A percentile compares a stretch with the other conserved stretches of the same genome.
Conservation (phyloP, 2,329 filamentous ascomycete genomes). For the Colletotrichum tofieldiae region DNA sequence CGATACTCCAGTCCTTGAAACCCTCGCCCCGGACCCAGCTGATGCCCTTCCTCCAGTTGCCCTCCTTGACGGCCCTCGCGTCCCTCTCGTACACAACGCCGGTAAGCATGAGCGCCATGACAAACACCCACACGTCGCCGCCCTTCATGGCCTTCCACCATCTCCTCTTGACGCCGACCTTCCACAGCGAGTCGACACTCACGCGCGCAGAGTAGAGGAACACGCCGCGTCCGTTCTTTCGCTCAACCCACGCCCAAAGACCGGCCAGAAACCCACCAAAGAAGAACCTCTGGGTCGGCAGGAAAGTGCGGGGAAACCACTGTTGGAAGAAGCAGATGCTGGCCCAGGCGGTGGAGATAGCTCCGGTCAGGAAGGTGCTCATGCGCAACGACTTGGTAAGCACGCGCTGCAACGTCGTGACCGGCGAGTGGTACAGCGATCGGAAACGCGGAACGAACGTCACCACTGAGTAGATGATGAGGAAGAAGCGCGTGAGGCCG, state of each 20-base stretch:
- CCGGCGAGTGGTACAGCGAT: conserved; percentile 77
- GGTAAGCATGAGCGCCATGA: conserved; percentile 82
- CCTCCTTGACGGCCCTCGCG: conserved; percentile 77
- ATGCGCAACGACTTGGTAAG: conserved; percentile 80
- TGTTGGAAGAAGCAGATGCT: conserved; percentile 91
- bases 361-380: conserved; percentile 83
- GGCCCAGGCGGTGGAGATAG: conserved; percentile 91
- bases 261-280: conserved; percentile 89
- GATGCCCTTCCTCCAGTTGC: conserved; percentile 78
- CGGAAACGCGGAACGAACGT: conserved; percentile 78
- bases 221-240: conserved; percentile 73
- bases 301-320: conserved; percentile 79
- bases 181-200: conserved; percentile 90
- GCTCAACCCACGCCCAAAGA: conserved; percentile 85
- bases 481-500: conserved; percentile 81
- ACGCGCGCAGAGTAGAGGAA: conserved; percentile 85
- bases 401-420: conserved; percentile 77
- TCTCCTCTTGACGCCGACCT: conserved; percentile 90
- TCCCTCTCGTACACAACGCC: conserved; percentile 84
- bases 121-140: conserved; percentile 89
- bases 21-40: conserved; percentile 83
- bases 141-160: conserved; percentile 89
- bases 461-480: conserved; percentile 80
- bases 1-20: conserved; percentile 76
- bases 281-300: conserved; percentile 91